phyloP scores from a whole-genome alignment of 768 basidiomycete species.

The Leccinum pellstonianum region DNA sequence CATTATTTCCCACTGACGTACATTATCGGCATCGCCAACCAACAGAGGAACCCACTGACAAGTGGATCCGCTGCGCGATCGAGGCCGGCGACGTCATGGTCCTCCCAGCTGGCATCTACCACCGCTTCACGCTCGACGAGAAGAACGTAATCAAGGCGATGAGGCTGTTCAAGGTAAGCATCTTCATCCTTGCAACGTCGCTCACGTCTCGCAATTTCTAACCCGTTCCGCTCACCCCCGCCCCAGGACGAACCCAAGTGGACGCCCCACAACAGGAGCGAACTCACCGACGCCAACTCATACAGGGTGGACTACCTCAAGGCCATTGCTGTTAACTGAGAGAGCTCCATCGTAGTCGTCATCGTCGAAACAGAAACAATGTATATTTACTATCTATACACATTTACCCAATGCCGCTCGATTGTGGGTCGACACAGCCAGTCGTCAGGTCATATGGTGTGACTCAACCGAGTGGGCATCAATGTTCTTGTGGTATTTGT shows the following conservation, averaged over 20 bases:
- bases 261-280: slow-evolving; percentile 69
- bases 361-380: not conserved
- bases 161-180: slow-evolving; percentile 79
- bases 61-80: slow-evolving; percentile 81
- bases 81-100: slow-evolving; percentile 81
- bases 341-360: not conserved
- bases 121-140: slow-evolving; percentile 89
- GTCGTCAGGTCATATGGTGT: too few relatives aligned
- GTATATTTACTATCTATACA: slow-evolving; percentile 1
- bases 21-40: not conserved
- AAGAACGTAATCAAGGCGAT: slow-evolving; percentile 71
- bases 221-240: not conserved
- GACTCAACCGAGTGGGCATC: too few relatives aligned
- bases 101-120: slow-evolving; percentile 89
- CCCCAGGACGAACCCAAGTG: slow-evolving; percentile 88
- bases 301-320: slow-evolving; percentile 62
- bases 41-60: slow-evolving; percentile 62
- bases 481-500: too few relatives aligned
- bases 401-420: not conserved
- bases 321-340: slow-evolving; percentile 40
- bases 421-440: not conserved
- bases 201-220: not conserved
- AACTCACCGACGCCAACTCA: slow-evolving; percentile 61
- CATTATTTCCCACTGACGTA: not conserved
- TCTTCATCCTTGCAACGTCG: not conserved